These are phyloP conservation scores for Simplicillium aogashimaense DNA, from an alignment of 2,329 filamentous ascomycete genomes.

Conservation along the genomic window DNA sequence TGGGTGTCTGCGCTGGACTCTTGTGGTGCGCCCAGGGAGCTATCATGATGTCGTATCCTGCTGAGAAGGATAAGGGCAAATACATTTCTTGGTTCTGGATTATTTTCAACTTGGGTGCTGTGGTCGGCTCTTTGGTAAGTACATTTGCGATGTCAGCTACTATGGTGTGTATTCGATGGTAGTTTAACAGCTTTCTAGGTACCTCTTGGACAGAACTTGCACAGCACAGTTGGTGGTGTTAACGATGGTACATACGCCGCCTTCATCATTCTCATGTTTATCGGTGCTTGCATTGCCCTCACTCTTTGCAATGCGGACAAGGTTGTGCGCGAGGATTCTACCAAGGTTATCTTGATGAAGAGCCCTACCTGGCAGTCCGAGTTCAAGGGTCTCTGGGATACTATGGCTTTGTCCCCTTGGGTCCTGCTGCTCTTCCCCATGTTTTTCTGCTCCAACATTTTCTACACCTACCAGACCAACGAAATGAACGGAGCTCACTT, in stretches of 20 bases:
- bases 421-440: conserved; percentile 39
- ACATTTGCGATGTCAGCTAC: background rate
- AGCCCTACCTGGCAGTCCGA: conserved; percentile 76
- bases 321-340: conserved; percentile 68
- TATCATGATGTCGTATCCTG: conserved; percentile 85
- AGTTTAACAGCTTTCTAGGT: conserved; percentile 29
- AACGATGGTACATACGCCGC: conserved; percentile 78
- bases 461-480: conserved; percentile 48
- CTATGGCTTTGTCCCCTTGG: conserved; percentile 55
- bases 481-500: conserved; percentile 43
- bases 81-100: conserved; percentile 92
- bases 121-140: conserved; percentile 62
- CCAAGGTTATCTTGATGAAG: conserved; percentile 78
- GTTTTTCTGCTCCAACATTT: conserved; percentile 45
- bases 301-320: conserved; percentile 60
- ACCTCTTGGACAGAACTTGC: conserved; percentile 62
- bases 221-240: conserved; percentile 40
- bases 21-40: conserved; percentile 77
- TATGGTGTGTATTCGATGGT: background rate
- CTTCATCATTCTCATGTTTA: conserved; percentile 74
- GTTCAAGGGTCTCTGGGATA: conserved; percentile 60
- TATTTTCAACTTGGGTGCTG: conserved; percentile 87
- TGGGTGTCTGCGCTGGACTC: conserved; percentile 70
- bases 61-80: conserved; percentile 70
- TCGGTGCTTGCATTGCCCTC: conserved; percentile 61